Conservation (phyloP, 108 stramenopile genomes). For the Craspedostauros australis region DNA sequence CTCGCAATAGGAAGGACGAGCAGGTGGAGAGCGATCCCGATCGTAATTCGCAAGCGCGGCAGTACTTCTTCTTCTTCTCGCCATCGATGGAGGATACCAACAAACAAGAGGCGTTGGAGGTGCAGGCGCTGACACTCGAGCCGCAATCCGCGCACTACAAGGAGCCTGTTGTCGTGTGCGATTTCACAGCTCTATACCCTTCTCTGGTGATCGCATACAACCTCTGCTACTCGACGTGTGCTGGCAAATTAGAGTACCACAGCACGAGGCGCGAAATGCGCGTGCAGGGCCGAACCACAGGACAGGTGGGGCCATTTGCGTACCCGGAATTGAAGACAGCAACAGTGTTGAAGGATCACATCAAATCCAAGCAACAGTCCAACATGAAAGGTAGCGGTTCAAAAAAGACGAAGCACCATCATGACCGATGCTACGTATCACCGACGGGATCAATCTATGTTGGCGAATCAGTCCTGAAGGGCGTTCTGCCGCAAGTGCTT, state of each 20-base stretch:
- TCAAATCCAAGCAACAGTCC: conserved; percentile 43
- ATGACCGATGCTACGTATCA: conserved; percentile 65
- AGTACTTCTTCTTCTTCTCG: conserved; percentile 83
- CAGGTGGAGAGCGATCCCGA: conserved; percentile 1
- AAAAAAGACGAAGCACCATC: neutral
- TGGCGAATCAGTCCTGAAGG: conserved; percentile 74
- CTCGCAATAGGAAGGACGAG: conserved; percentile 4
- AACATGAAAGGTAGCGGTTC: neutral
- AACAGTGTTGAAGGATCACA: conserved; percentile 63
- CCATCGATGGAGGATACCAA: conserved; percentile 72
- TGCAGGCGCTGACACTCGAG: conserved; percentile 86
- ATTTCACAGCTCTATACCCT: conserved; percentile 96
- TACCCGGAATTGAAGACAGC: conserved; percentile 71
- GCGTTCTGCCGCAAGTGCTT: conserved; percentile 93
- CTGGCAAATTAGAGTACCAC: conserved; percentile 83
- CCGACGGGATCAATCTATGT: conserved; percentile 93
- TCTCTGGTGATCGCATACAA: conserved; percentile 98
- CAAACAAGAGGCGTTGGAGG: conserved; percentile 83
- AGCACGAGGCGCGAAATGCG: conserved; percentile 75
- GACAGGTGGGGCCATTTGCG: conserved; percentile 51
- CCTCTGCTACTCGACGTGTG: conserved; percentile 90
- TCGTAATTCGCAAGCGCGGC: conserved; percentile 14
- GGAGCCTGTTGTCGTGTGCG: conserved; percentile 95
- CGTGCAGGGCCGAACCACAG: conserved; percentile 43
- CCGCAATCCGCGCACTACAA: conserved; percentile 84